Evolutionary conservation across 257 asterid species (phyloP), one percentile per base, ranked within the genome.

Genomic region (Lycium barbarum): DNA sequence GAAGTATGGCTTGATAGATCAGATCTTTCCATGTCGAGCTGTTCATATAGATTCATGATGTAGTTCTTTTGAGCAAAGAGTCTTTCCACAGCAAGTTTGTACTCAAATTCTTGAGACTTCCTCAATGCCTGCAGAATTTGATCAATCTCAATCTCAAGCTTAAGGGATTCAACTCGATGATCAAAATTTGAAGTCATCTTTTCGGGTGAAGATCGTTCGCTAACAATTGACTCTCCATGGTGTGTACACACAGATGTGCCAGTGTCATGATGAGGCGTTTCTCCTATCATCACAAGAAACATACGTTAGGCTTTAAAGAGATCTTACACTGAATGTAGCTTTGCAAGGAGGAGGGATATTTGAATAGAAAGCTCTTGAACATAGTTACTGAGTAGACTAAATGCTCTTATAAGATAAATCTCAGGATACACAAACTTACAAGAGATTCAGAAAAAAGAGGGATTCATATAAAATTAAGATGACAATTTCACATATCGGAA

Each of bases 61-160:
- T 58, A 74, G 85, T 88, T 84, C 91, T 90, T 92, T 86, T 91
- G 93, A 49, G 88, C 88, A 45, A 85, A 54, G 55, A 93, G 94
- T 85, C 76, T 85, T 88, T 91, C 92, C 90, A 87, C 94, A 0
- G 93, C 95, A 62, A 95, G 87, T 68, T 80, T 88, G 87, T 88
- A 92, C 79, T 93, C 97, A 35, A 80, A 70, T 85, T 89, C 93
- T 79, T 91, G 98, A 0, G 97, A 90, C 87, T 89, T 91, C 83
- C 87, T 91, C 67, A 93, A 84, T 59, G 81, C 81, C 72, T 61
- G 80, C 72, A 93, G 88, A 80, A 87, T 58, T 81, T 84, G 90
- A 85, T 92, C 91, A 7, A 92, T 84, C 80, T 93, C 93, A n/a
- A 83, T 89, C 79, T 92, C 97, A 3, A 93, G 93, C 83, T 84